Percentiles rank a stretch among this genome's conserved stretches.
These are phyloP conservation scores for Colletotrichum phormii DNA, from an alignment of 2,329 filamentous ascomycete species.

Conservation along the genomic window DNA sequence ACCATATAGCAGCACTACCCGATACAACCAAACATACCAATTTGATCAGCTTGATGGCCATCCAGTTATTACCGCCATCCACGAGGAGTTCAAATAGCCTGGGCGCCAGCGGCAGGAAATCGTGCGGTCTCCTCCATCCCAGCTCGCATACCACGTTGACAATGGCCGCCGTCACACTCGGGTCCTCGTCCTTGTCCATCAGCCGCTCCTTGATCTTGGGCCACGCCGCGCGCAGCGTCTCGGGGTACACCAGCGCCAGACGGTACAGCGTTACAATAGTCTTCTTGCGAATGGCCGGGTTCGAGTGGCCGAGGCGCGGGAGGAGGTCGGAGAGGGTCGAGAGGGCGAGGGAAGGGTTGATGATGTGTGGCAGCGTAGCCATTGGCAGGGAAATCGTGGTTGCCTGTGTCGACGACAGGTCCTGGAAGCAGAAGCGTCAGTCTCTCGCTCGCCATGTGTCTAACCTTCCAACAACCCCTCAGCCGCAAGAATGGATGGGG, in stretches of 20 bases:
- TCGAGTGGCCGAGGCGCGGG: conserved; percentile 87
- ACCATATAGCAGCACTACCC: background rate
- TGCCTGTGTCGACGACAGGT: conserved; percentile 78
- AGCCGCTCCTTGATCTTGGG: conserved; percentile 96
- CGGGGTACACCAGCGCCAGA: conserved; percentile 94
- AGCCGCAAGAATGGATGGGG: background rate
- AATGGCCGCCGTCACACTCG: conserved; percentile 93
- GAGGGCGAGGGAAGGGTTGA: conserved; percentile 91
- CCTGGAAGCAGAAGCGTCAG: conserved; percentile 56
- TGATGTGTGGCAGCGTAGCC: conserved; percentile 90
- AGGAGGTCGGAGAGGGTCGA: conserved; percentile 89
- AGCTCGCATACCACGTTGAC: conserved; percentile 97
- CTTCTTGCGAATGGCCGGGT: conserved; percentile 91
- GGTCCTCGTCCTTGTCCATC: conserved; percentile 89
- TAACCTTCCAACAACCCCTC: background rate
- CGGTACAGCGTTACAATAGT: conserved; percentile 94
- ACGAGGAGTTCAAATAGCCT: conserved; percentile 92
- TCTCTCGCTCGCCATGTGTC: background rate
- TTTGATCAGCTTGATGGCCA: conserved; percentile 99
- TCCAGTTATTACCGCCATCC: conserved; percentile 97
- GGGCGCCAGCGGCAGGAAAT: conserved; percentile 92
- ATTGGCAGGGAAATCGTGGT: conserved; percentile 88
- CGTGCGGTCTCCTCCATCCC: conserved; percentile 91
- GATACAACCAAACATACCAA: conserved; percentile 66
- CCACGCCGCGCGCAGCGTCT: conserved; percentile 92